phyloP scores from a whole-genome alignment of 805 yeast genomes.

The Crinitomyces ghanaensis region DNA sequence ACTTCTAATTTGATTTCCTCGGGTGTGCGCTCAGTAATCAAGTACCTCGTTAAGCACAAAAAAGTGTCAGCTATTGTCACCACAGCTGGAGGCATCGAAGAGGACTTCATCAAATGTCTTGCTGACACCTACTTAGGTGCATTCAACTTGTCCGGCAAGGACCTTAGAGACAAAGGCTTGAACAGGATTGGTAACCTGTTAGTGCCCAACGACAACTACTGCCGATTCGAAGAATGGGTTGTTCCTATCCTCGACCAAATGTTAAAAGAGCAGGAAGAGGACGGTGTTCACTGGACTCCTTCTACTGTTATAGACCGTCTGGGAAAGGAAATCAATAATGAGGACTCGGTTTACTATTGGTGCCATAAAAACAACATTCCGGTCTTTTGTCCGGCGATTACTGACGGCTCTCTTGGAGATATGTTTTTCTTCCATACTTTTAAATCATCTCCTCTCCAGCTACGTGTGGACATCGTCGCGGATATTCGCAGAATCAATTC shows the following conservation, averaged over 20 bases:
- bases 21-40: constrained; percentile 83
- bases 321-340: constrained; percentile 93
- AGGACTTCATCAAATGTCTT: constrained; percentile 88
- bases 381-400: constrained; percentile 91
- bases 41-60: constrained; percentile 84
- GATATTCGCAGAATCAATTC: constrained; percentile 89
- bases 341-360: constrained; percentile 90
- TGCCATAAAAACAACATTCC: constrained; percentile 96
- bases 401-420: constrained; percentile 98
- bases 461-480: constrained; percentile 84
- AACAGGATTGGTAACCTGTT: constrained; percentile 94
- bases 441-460: constrained; percentile 81
- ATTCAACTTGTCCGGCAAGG: constrained; percentile 67
- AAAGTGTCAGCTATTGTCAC: constrained; percentile 92
- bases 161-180: constrained; percentile 87
- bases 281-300: constrained; percentile 75
- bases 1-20: constrained; percentile 93
- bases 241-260: constrained; percentile 83
- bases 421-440: constrained; percentile 98
- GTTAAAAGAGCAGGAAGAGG: constrained; percentile 78
- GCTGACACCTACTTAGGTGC: constrained; percentile 97
- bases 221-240: constrained; percentile 97
- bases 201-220: constrained; percentile 96
- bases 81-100: constrained; percentile 98
- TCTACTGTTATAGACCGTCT: constrained; percentile 82